Conservation (phyloP, 129 eudicot species). For the Flaveria linearis region DNA sequence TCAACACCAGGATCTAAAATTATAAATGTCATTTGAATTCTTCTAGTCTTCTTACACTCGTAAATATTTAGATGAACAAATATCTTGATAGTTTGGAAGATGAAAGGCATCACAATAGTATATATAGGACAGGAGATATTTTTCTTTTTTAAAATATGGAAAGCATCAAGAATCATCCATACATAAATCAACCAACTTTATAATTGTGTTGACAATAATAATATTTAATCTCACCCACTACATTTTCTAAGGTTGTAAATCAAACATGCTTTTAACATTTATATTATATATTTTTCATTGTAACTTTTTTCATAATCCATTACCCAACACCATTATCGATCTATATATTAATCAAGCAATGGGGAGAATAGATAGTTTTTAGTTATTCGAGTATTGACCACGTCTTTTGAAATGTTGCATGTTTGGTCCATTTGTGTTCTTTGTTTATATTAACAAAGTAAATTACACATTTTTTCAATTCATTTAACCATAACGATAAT, state of each 20-base stretch:
- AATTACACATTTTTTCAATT: background rate
- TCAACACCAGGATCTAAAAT: background rate
- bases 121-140: slow-evolving; percentile 18
- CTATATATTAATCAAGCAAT: no score
- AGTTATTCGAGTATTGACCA: no score
- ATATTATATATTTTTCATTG: background rate
- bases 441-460: background rate
- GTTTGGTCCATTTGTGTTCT: no score
- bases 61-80: slow-evolving; percentile 3
- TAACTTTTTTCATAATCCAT: background rate
- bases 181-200: slow-evolving; percentile 23
- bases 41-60: background rate
- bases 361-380: no score
- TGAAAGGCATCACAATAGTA: slow-evolving; percentile 21
- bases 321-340: background rate
- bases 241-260: slow-evolving; percentile 32
- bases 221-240: slow-evolving; percentile 40
- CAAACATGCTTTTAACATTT: slow-evolving; percentile 13
- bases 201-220: slow-evolving; percentile 30
- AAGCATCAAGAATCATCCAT: slow-evolving; percentile 36
- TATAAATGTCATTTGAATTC: background rate
- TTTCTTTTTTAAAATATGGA: slow-evolving; percentile 3
- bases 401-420: no score
- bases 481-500: no score
- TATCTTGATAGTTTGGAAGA: slow-evolving; percentile 25